Conservation (phyloP, 73 alveolate species). For the Blepharisma stoltei region DNA sequence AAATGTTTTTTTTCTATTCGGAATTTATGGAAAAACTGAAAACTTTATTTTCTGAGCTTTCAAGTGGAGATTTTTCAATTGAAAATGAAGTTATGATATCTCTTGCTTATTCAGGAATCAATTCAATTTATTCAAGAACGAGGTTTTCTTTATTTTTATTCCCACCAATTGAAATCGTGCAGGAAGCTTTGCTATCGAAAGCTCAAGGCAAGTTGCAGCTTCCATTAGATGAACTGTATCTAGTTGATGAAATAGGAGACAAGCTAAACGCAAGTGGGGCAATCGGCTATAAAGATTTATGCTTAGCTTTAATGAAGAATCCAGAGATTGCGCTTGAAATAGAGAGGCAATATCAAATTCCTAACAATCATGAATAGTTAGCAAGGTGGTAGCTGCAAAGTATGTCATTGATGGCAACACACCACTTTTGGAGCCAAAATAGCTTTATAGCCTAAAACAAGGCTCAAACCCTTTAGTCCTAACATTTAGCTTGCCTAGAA, state of each 20-base stretch:
- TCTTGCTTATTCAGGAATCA: neutral
- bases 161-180: slow-evolving; percentile 18
- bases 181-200: neutral
- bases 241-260: neutral
- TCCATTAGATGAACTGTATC: neutral
- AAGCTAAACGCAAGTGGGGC: slow-evolving; percentile 8
- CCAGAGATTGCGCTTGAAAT: neutral
- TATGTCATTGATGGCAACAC: too few relatives aligned
- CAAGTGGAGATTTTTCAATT: slow-evolving; percentile 21
- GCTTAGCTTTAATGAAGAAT: neutral
- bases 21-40: slow-evolving; percentile 56
- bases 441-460: too few relatives aligned
- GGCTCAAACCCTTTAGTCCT: too few relatives aligned
- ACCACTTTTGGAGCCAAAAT: too few relatives aligned
- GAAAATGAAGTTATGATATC: slow-evolving; percentile 23
- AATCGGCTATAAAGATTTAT: neutral
- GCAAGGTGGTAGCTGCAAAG: too few relatives aligned
- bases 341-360: neutral
- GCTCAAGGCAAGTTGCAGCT: neutral
- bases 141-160: neutral
- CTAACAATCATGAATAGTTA: neutral
- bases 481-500: too few relatives aligned
- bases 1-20: slow-evolving; percentile 48
- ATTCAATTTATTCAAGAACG: neutral
- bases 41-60: slow-evolving; percentile 35